phyloP scores from a whole-genome alignment of 441 rosid species.

The Euphorbia corollata region DNA sequence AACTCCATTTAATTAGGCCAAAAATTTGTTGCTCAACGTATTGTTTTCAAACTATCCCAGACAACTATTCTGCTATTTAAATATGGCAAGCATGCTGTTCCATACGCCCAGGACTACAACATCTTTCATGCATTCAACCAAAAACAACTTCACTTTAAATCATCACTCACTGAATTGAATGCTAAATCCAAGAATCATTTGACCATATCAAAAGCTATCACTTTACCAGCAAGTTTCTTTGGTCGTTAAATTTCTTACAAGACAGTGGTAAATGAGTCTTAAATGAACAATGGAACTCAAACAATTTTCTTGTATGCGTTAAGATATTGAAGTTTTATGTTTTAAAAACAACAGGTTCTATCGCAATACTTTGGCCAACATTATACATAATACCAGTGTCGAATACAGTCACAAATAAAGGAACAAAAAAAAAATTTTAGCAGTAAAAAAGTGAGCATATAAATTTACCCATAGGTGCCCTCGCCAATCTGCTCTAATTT shows the following conservation, averaged over 20 bases:
- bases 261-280: not conserved
- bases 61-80: not conserved
- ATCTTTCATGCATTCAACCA: not conserved
- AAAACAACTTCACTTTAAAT: not conserved
- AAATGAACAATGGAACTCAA: not conserved
- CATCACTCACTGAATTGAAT: not conserved
- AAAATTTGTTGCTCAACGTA: too few species aligned
- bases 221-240: too few species aligned
- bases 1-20: too few species aligned
- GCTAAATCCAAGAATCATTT: not conserved
- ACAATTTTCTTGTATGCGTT: too few species aligned
- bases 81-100: not conserved
- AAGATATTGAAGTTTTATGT: too few species aligned
- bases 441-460: not conserved
- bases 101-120: not conserved
- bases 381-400: not conserved
- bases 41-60: too few species aligned
- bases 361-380: not conserved
- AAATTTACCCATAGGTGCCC: slow-evolving; percentile 80
- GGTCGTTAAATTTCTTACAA: too few species aligned
- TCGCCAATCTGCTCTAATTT: slow-evolving; percentile 89
- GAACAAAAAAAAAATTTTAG: not conserved
- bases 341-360: not conserved
- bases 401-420: not conserved
- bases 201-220: too few species aligned